A percentile compares a stretch with the other conserved stretches of the same genome.
phyloP scores from a whole-genome alignment of 2,329 filamentous ascomycete species.

The Aspergillus piperis region DNA sequence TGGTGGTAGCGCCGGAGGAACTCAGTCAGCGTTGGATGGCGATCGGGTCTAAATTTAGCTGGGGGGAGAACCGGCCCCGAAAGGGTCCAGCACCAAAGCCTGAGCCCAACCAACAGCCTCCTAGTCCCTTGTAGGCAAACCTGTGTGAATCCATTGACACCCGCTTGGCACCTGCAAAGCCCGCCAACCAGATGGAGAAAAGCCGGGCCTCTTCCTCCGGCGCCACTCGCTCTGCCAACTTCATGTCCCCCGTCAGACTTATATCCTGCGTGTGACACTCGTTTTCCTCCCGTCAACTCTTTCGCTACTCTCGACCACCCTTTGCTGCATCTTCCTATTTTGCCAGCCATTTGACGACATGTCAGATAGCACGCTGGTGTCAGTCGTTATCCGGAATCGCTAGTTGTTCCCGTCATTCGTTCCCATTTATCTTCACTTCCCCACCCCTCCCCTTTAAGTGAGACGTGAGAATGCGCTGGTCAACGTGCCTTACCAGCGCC shows the following conservation, averaged over 20 bases:
- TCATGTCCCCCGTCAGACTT: background rate
- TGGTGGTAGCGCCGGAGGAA: too few relatives aligned
- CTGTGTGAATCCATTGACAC: too few relatives aligned
- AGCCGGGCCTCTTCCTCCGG: background rate
- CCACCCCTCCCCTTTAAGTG: background rate
- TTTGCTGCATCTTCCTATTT: background rate
- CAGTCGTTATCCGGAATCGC: background rate
- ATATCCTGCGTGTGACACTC: background rate
- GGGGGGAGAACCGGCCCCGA: too few relatives aligned
- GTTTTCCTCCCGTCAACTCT: background rate
- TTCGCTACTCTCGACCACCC: background rate
- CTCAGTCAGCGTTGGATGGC: too few relatives aligned
- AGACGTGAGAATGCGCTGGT: constrained; percentile 4
- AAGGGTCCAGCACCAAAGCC: too few relatives aligned
- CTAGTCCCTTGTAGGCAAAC: too few relatives aligned
- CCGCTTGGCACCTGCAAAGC: background rate
- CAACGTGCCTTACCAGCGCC: constrained; percentile 34
- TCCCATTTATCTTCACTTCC: background rate
- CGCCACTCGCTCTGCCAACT: too few relatives aligned
- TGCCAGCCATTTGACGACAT: background rate
- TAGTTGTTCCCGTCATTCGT: too few relatives aligned
- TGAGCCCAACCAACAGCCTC: too few relatives aligned
- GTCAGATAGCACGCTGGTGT: background rate
- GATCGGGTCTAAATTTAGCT: too few relatives aligned
- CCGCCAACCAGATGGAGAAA: too few relatives aligned